phyloP scores from a whole-genome alignment of 371 early-diverging fungal genomes.

The Haplosporangium sp. region DNA sequence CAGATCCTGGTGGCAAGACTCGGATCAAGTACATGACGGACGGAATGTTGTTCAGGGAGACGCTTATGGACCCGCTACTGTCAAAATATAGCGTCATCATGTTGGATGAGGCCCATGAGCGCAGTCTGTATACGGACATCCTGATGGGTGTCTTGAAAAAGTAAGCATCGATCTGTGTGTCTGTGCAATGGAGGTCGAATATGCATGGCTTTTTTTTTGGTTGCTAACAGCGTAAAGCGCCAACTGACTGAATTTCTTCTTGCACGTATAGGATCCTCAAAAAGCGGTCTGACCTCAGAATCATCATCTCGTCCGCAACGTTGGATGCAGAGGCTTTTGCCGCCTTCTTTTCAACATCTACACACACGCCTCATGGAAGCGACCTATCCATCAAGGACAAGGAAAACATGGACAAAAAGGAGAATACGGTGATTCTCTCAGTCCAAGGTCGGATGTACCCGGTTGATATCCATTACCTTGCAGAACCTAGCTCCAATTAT shows the following conservation, averaged over 20 bases:
- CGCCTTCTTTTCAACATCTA: slow-evolving; percentile 62
- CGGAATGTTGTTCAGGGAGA: slow-evolving; percentile 87
- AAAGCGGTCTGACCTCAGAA: slow-evolving; percentile 68
- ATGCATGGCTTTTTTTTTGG: slow-evolving; percentile 11
- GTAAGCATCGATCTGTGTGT: slow-evolving; percentile 46
- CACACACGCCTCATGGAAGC: too few relatives aligned
- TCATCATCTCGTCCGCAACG: slow-evolving; percentile 87
- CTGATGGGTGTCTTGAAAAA: slow-evolving; percentile 86
- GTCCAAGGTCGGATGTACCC: slow-evolving; percentile 87
- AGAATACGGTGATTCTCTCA: slow-evolving; percentile 71
- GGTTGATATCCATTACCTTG: slow-evolving; percentile 77
- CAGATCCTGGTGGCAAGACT: slow-evolving; percentile 65
- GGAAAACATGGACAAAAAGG: slow-evolving; percentile 51
- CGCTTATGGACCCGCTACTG: slow-evolving; percentile 70
- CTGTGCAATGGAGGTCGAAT: not conserved
- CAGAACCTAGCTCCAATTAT: slow-evolving; percentile 72
- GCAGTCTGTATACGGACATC: slow-evolving; percentile 93
- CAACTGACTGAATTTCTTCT: slow-evolving; percentile 17
- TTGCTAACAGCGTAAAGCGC: slow-evolving; percentile 17
- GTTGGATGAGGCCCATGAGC: slow-evolving; percentile 97
- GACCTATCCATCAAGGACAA: slow-evolving; percentile 27
- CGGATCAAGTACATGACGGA: slow-evolving; percentile 91
- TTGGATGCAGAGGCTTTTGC: slow-evolving; percentile 75
- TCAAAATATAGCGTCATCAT: slow-evolving; percentile 81
- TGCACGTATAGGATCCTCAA: slow-evolving; percentile 62